Percentiles rank a stretch among this genome's conserved stretches.
Evolutionary conservation across 169 alveolate genomes (phyloP).

Genomic region (Plasmodium gonderi): DNA sequence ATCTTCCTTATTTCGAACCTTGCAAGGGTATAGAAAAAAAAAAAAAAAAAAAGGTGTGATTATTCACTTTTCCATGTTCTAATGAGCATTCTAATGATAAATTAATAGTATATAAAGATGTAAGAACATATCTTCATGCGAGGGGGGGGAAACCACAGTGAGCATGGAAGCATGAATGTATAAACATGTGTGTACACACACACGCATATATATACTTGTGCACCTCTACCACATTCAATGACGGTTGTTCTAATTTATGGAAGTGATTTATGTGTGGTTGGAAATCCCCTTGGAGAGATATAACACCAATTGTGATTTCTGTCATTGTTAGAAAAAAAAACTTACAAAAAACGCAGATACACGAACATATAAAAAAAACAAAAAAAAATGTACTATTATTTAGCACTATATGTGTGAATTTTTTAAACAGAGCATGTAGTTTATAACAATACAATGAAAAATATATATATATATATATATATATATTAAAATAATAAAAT

Average conservation of each 20-base stretch:
- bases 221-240: conserved; percentile 20
- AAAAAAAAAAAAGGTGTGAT: neutral
- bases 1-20: conserved; percentile 48
- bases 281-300: conserved; percentile 68
- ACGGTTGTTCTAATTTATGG: conserved; percentile 33
- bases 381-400: neutral
- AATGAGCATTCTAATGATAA: too few species aligned
- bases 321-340: conserved; percentile 8
- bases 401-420: too few species aligned
- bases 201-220: neutral
- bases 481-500: too few species aligned
- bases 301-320: conserved; percentile 46
- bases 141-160: neutral
- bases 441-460: too few species aligned
- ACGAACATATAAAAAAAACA: neutral
- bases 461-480: too few species aligned
- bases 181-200: neutral
- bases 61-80: neutral
- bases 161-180: neutral
- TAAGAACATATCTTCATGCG: neutral
- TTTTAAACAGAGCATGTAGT: too few species aligned
- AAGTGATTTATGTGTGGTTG: conserved; percentile 56
- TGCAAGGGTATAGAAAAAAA: neutral
- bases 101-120: neutral
- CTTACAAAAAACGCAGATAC: neutral